These are phyloP conservation scores for Leishmania amazonensis DNA, from an alignment of 208 protist species.

Conservation along the genomic window DNA sequence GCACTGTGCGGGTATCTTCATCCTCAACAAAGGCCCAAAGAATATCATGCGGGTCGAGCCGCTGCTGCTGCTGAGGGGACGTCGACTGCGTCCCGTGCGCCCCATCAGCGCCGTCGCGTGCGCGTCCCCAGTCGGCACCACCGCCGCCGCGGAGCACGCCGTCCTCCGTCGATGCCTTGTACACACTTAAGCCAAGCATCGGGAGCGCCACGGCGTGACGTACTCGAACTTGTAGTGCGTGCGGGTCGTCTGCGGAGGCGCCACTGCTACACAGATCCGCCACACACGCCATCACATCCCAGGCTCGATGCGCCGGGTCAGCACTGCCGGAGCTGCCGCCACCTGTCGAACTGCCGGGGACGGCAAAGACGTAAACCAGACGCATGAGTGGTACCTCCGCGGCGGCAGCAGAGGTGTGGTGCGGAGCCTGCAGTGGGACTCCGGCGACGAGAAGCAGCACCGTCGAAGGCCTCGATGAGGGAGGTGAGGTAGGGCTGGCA, in stretches of 20 bases:
- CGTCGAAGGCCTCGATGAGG: neutral
- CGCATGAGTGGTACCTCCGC: conserved; percentile 3
- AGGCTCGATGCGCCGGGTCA: neutral
- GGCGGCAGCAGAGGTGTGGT: neutral
- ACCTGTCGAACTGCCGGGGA: neutral
- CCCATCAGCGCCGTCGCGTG: neutral
- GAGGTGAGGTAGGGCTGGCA: neutral
- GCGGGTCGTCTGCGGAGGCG: neutral
- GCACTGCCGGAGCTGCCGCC: neutral
- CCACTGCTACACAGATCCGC: neutral
- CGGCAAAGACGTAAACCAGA: conserved; percentile 1
- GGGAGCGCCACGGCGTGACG: neutral
- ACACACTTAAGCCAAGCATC: neutral
- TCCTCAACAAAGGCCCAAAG: conserved; percentile 32
- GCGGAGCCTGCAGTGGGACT: neutral
- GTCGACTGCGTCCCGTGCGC: neutral
- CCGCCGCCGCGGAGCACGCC: neutral
- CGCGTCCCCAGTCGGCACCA: neutral
- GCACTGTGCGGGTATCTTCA: neutral
- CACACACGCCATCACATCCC: conserved; percentile 9
- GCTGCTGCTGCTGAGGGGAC: neutral
- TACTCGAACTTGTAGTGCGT: neutral
- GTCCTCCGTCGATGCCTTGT: neutral
- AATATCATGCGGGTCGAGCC: conserved; percentile 10
- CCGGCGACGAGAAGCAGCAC: conserved; percentile 9